Evolutionary conservation across 176 grass and related monocot genomes (phyloP).

Genomic region (Oryza punctata): DNA sequence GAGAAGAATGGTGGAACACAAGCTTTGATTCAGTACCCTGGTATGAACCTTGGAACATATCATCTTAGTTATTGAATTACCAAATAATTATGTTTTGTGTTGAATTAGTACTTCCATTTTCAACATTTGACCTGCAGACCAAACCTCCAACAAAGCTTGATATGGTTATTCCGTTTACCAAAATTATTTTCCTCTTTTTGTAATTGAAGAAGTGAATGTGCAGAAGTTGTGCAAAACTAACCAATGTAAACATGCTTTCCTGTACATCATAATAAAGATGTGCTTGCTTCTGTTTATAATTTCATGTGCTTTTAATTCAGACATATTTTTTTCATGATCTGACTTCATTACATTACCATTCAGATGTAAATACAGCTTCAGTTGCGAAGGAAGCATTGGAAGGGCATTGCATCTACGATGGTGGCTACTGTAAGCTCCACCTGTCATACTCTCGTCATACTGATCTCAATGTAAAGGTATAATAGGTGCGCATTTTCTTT

Average conservation of each 20-base stretch:
- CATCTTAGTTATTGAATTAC: slow-evolving; percentile 14
- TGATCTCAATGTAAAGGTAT: slow-evolving; percentile 99
- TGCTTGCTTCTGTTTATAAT: background rate
- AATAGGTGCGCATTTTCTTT: slow-evolving; percentile 52
- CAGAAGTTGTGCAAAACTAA: slow-evolving; percentile 4
- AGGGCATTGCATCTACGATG: slow-evolving; percentile 98
- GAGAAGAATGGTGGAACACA: slow-evolving; percentile 92
- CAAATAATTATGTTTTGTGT: background rate
- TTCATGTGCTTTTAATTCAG: background rate
- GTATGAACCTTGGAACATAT: slow-evolving; percentile 42
- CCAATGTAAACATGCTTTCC: slow-evolving; percentile 4
- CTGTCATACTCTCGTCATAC: slow-evolving; percentile 99
- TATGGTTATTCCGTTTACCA: background rate
- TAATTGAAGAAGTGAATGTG: background rate
- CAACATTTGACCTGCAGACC: background rate
- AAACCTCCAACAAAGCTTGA: background rate
- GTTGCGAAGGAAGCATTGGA: slow-evolving; percentile 92
- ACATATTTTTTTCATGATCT: slow-evolving; percentile 27
- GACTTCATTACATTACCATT: slow-evolving; percentile 25
- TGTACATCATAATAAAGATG: slow-evolving; percentile 8
- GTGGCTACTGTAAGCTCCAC: slow-evolving; percentile 99
- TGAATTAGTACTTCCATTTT: slow-evolving; percentile 16
- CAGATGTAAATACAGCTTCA: slow-evolving; percentile 79
- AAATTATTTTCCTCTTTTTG: background rate
- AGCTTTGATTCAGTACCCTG: slow-evolving; percentile 93